phyloP scores from a whole-genome alignment of 768 basidiomycete species.

The Cyclocybe cylindracea region DNA sequence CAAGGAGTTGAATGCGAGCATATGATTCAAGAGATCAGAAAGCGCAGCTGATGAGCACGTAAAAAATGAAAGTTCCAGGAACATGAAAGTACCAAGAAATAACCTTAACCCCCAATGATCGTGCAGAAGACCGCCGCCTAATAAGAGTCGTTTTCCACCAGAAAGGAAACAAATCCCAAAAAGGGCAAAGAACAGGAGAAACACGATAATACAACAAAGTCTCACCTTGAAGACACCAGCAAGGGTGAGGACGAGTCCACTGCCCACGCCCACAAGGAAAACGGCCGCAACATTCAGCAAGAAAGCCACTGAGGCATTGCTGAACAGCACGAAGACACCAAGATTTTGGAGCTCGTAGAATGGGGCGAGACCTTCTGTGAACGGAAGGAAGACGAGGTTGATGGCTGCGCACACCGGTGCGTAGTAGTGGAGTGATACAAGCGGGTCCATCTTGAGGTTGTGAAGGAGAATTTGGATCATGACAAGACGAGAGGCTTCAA shows the following conservation, averaged over 20 bases:
- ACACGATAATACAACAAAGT: conserved; percentile 5
- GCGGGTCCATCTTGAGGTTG: conserved; percentile 96
- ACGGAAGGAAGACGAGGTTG: conserved; percentile 83
- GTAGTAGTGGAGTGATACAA: conserved; percentile 94
- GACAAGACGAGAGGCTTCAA: conserved; percentile 92
- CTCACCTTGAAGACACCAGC: conserved; percentile 91
- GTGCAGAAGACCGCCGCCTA: too few species aligned
- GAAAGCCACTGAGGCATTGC: conserved; percentile 89
- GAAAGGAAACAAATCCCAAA: not conserved
- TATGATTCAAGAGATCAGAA: not conserved
- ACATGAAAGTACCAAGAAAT: too few species aligned
- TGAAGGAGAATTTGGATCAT: conserved; percentile 96
- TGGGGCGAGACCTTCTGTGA: conserved; percentile 86
- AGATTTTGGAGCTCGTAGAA: conserved; percentile 70
- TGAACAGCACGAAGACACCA: conserved; percentile 70
- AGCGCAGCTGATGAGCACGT: too few species aligned
- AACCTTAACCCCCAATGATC: too few species aligned
- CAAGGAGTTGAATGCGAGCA: not conserved
- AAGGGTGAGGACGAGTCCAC: conserved; percentile 86
- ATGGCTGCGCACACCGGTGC: conserved; percentile 93
- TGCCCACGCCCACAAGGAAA: conserved; percentile 87
- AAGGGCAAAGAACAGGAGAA: not conserved
- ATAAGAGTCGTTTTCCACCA: not conserved
- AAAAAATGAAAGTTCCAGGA: too few species aligned
- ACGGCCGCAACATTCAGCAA: conserved; percentile 91